These are phyloP conservation scores for Puccinellia tenuiflora DNA, from an alignment of 176 grass and related monocot species.

Conservation along the genomic window DNA sequence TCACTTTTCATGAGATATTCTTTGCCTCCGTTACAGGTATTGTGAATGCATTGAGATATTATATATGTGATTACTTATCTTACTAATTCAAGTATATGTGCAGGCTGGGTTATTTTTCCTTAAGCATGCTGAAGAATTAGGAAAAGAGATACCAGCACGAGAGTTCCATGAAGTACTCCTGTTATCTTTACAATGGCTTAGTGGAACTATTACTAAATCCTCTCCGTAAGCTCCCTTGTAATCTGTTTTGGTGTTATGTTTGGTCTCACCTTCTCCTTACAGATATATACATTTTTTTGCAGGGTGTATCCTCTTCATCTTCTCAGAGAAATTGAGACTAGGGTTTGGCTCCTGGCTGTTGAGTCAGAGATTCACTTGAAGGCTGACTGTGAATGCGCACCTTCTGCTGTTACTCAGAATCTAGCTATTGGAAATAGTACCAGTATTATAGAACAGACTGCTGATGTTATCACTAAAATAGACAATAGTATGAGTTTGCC, in stretches of 20 bases:
- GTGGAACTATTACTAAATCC: conserved; percentile 87
- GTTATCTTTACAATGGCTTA: conserved; percentile 92
- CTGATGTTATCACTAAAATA: conserved; percentile 82
- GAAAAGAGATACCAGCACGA: conserved; percentile 74
- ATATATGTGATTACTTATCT: background rate
- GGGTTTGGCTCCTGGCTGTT: conserved; percentile 95
- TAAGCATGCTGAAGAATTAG: conserved; percentile 90
- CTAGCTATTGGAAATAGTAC: conserved; percentile 45
- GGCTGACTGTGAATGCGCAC: conserved; percentile 50
- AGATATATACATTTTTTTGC: conserved; percentile 20
- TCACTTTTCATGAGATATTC: conserved; percentile 78
- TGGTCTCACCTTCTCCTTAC: background rate
- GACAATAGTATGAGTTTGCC: conserved; percentile 77
- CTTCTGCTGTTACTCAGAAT: conserved; percentile 51
- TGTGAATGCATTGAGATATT: background rate
- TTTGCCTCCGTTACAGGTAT: conserved; percentile 71
- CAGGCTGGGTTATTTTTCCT: conserved; percentile 95
- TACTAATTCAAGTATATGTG: conserved; percentile 7
- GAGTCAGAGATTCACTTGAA: conserved; percentile 82
- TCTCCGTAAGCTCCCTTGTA: conserved; percentile 61
- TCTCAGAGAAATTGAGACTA: conserved; percentile 92
- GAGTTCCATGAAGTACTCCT: conserved; percentile 95
- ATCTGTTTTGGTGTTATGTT: background rate
- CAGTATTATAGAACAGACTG: conserved; percentile 95
- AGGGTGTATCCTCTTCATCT: conserved; percentile 96